These are phyloP conservation scores for Inga leiocalycina DNA, from an alignment of 306 rosid species.

Conservation along the genomic window DNA sequence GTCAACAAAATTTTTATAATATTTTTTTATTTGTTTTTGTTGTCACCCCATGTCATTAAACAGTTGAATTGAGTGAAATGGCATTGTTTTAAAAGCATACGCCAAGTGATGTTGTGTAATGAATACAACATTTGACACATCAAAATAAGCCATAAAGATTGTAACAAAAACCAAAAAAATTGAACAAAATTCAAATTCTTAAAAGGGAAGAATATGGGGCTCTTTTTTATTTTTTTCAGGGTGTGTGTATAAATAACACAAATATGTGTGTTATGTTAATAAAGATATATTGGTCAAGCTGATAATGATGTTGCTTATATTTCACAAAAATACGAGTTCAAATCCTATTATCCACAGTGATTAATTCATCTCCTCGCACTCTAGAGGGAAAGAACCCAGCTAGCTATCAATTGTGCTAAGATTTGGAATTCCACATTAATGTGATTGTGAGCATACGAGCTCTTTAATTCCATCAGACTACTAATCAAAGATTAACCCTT, in stretches of 20 bases:
- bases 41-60: neutral
- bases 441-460: too few relatives aligned
- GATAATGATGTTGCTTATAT: neutral
- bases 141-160: neutral
- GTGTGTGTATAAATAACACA: too few relatives aligned
- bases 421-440: too few relatives aligned
- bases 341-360: too few relatives aligned
- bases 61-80: neutral
- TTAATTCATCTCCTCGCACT: too few relatives aligned
- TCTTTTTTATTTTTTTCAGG: too few relatives aligned
- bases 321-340: too few relatives aligned
- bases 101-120: neutral
- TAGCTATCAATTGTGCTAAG: too few relatives aligned
- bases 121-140: neutral
- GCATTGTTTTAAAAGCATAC: neutral
- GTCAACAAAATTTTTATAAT: too few relatives aligned
- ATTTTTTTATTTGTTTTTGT: neutral
- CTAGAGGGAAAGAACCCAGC: too few relatives aligned
- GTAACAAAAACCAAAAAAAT: neutral
- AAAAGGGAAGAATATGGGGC: neutral
- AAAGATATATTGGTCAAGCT: too few relatives aligned
- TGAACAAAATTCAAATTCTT: neutral
- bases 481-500: neutral
- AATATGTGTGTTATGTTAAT: too few relatives aligned
- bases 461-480: neutral